Conservation (phyloP, 345 rosid species). For the Gossypium bickii region DNA sequence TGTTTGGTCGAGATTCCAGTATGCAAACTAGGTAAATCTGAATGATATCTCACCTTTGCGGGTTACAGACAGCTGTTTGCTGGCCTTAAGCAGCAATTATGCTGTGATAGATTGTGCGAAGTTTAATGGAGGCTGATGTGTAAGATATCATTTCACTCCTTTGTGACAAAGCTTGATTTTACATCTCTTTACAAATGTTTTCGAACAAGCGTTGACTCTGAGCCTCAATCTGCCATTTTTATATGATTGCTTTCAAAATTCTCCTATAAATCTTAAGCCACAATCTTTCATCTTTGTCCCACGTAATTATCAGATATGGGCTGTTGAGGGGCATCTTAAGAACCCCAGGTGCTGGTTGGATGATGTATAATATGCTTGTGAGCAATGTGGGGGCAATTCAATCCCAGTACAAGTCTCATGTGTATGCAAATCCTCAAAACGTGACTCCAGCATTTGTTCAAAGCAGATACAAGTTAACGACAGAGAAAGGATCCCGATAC, state of each 20-base stretch:
- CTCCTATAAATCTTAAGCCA: background rate
- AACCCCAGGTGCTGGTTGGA: constrained; percentile 86
- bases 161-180: background rate
- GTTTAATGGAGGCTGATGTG: too few species aligned
- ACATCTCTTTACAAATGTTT: background rate
- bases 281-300: constrained; percentile 6
- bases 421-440: constrained; percentile 74
- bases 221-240: background rate
- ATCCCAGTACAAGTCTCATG: constrained; percentile 86
- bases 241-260: background rate
- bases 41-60: background rate
- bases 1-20: constrained; percentile 81
- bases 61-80: background rate
- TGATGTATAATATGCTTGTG: constrained; percentile 89
- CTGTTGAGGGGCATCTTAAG: constrained; percentile 73
- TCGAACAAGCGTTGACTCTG: background rate
- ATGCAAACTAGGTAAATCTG: constrained; percentile 68
- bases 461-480: constrained; percentile 70
- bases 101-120: background rate
- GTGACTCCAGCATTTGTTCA: constrained; percentile 59
- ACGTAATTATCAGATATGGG: constrained; percentile 51
- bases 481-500: constrained; percentile 68
- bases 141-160: background rate
- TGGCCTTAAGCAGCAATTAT: background rate
- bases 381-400: constrained; percentile 85